Evolutionary conservation across 2,329 filamentous ascomycete genomes (phyloP).

Genomic region (Botrytis deweyae): DNA sequence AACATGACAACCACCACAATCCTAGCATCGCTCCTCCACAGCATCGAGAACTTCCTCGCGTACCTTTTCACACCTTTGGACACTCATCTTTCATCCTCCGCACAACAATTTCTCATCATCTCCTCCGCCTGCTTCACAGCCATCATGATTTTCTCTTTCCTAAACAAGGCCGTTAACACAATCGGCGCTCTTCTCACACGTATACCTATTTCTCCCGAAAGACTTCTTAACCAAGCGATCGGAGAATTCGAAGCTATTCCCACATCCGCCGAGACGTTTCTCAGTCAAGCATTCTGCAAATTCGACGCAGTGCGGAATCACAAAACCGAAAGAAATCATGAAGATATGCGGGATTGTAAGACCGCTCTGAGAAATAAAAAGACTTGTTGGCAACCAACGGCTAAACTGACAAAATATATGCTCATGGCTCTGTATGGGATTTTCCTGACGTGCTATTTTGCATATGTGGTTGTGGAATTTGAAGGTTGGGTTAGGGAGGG

Average conservation of each 20-base stretch:
- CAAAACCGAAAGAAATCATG: neutral
- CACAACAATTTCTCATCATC: neutral
- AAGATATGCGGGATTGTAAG: neutral
- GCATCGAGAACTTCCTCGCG: neutral
- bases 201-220: neutral
- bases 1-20: neutral
- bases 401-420: neutral
- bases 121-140: neutral
- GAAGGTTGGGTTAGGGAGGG: neutral
- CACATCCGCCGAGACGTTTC: neutral
- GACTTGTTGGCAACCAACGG: neutral
- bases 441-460: neutral
- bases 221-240: neutral
- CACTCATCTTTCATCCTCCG: neutral
- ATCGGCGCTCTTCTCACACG: neutral
- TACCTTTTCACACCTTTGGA: neutral
- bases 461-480: neutral
- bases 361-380: fast-evolving
- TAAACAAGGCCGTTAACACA: neutral
- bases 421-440: neutral
- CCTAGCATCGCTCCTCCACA: neutral
- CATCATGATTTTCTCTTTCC: neutral
- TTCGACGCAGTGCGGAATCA: neutral
- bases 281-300: neutral
- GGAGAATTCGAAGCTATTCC: neutral